A percentile compares a stretch with the other conserved stretches of the same genome.
These are phyloP conservation scores for Coemansia sp. DNA, from an alignment of 371 early-diverging fungal genomes.

Conservation along the genomic window DNA sequence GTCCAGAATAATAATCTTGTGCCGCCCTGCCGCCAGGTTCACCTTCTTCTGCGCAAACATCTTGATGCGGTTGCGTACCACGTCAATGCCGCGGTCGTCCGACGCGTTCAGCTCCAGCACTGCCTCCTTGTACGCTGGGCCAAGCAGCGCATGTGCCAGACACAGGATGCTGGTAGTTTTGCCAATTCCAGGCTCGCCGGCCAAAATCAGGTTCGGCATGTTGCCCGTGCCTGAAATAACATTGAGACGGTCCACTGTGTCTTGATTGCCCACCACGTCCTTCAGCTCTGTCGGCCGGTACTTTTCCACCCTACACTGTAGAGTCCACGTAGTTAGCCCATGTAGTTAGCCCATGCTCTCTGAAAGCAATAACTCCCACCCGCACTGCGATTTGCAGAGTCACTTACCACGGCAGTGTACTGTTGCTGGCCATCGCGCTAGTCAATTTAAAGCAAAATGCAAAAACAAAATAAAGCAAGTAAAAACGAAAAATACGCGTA, in stretches of 20 bases:
- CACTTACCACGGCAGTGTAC: constrained; percentile 9
- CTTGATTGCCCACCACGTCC: constrained; percentile 96
- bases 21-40: constrained; percentile 81
- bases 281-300: constrained; percentile 85
- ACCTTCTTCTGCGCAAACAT: constrained; percentile 98
- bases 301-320: constrained; percentile 84
- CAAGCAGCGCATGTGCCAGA: constrained; percentile 84
- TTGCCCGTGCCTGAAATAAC: constrained; percentile 88
- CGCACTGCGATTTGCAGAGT: neutral
- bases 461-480: neutral
- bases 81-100: constrained; percentile 99
- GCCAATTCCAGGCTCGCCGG: constrained; percentile 98
- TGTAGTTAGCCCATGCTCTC: neutral
- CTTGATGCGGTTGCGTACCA: constrained; percentile 96
- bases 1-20: constrained; percentile 97
- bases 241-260: constrained; percentile 83
- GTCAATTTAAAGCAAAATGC: neutral
- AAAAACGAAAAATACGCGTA: neutral
- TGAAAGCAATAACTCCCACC: neutral
- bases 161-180: constrained; percentile 97
- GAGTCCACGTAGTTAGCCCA: neutral
- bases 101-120: constrained; percentile 97
- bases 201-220: constrained; percentile 95
- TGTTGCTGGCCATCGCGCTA: constrained; percentile 3
- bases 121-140: constrained; percentile 81